These are phyloP conservation scores for Penicillium sp. DNA, from an alignment of 2,329 filamentous ascomycete genomes.

Conservation along the genomic window DNA sequence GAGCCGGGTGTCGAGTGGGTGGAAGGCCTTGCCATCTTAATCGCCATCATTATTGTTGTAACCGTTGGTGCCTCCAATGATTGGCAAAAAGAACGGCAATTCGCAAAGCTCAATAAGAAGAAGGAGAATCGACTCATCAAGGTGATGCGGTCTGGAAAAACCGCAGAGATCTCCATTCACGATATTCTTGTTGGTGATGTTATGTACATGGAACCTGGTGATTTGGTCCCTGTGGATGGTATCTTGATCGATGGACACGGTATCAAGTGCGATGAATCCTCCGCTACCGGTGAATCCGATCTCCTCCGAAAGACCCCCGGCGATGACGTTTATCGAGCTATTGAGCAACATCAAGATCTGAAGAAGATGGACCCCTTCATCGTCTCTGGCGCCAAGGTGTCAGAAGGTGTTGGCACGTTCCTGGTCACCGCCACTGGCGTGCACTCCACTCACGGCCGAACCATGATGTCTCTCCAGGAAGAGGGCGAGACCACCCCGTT, in stretches of 20 bases:
- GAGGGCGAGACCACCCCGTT: constrained; percentile 78
- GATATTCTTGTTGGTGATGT: constrained; percentile 76
- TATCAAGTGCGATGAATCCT: constrained; percentile 73
- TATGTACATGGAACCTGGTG: constrained; percentile 73
- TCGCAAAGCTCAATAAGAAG: constrained; percentile 78
- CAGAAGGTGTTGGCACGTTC: constrained; percentile 75
- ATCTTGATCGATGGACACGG: constrained; percentile 70
- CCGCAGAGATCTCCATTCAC: constrained; percentile 70
- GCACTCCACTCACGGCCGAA: constrained; percentile 76
- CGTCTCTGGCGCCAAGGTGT: constrained; percentile 76
- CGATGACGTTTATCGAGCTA: constrained; percentile 67
- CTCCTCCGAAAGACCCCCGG: constrained; percentile 69
- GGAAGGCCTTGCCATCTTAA: constrained; percentile 78
- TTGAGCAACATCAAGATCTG: constrained; percentile 63
- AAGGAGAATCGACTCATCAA: constrained; percentile 77
- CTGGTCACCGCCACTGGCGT: constrained; percentile 75
- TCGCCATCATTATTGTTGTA: constrained; percentile 76
- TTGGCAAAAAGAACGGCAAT: constrained; percentile 81
- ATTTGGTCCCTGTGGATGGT: constrained; percentile 73
- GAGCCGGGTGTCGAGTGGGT: constrained; percentile 74
- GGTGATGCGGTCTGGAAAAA: constrained; percentile 74
- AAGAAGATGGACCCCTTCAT: constrained; percentile 79
- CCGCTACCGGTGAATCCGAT: constrained; percentile 76
- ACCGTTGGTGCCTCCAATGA: constrained; percentile 78
- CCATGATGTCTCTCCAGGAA: constrained; percentile 76